A percentile compares a stretch with the other conserved stretches of the same genome.
Conservation (phyloP, 495 filamentous ascomycete species). For the Tuber indicum region DNA sequence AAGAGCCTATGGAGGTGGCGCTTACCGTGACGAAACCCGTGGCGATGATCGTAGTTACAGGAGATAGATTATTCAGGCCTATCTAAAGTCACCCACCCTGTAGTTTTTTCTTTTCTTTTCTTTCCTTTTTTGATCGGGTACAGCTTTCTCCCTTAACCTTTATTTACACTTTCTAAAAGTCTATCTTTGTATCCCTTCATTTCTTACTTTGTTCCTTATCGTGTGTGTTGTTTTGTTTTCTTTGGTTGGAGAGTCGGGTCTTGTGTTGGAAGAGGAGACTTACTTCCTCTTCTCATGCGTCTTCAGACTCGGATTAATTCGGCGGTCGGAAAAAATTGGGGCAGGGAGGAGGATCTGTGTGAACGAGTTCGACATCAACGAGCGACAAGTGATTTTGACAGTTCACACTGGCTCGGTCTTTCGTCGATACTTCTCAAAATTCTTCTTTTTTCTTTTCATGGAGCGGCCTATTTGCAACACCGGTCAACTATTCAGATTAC, state of each 20-base stretch:
- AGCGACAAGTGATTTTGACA: neutral
- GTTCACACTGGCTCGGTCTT: constrained; percentile 5
- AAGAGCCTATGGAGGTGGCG: constrained; percentile 54
- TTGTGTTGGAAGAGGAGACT: constrained; percentile 4
- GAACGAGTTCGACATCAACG: constrained; percentile 1
- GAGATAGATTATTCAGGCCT: constrained; percentile 40
- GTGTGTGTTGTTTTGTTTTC: neutral
- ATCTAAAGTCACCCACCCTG: neutral
- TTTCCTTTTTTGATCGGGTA: neutral
- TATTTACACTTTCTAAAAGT: constrained; percentile 1
- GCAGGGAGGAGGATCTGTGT: neutral
- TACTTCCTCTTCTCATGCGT: constrained; percentile 5
- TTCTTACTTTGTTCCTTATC: constrained; percentile 1
- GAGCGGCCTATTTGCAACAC: constrained; percentile 6
- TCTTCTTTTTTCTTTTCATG: constrained; percentile 7
- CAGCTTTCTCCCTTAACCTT: neutral
- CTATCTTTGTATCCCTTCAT: constrained; percentile 3
- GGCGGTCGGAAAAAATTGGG: constrained; percentile 3
- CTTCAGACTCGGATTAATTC: constrained; percentile 5
- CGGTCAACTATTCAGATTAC: constrained; percentile 4
- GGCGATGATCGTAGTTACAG: constrained; percentile 38
- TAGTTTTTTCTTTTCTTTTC: neutral
- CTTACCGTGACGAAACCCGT: constrained; percentile 50
- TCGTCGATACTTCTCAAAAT: constrained; percentile 4
- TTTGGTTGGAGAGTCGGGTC: neutral